These are phyloP conservation scores for Rasamsonia emersonii DNA, from an alignment of 2,329 filamentous ascomycete species.

Conservation along the genomic window DNA sequence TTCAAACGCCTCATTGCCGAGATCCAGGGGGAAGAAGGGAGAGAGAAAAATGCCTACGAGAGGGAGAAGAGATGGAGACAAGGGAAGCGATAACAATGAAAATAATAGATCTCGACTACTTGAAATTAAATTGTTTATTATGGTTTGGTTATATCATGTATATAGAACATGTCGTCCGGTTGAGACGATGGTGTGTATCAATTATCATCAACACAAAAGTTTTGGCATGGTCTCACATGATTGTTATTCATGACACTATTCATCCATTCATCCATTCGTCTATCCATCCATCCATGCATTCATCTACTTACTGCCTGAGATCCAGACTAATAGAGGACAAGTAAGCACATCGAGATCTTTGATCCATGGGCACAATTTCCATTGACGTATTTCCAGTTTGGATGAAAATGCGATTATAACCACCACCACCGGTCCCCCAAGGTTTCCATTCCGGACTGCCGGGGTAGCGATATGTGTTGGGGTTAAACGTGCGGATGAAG, in stretches of 20 bases:
- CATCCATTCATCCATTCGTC: too few relatives aligned
- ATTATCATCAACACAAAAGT: too few relatives aligned
- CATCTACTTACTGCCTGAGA: conserved; percentile 43
- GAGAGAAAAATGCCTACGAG: conserved; percentile 81
- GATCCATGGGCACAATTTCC: conserved; percentile 34
- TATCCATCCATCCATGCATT: too few relatives aligned
- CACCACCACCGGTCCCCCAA: conserved; percentile 26
- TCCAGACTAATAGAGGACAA: conserved; percentile 40
- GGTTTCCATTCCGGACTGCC: conserved; percentile 46
- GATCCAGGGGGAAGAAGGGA: conserved; percentile 89
- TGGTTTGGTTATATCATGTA: too few relatives aligned
- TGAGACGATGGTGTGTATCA: too few relatives aligned
- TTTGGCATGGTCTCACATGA: too few relatives aligned
- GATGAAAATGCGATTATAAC: conserved; percentile 34
- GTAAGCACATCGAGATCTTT: conserved; percentile 41
- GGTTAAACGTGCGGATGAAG: conserved; percentile 59
- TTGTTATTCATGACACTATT: too few relatives aligned
- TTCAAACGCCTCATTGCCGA: conserved; percentile 85
- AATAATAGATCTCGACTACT: too few relatives aligned
- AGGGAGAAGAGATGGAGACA: conserved; percentile 71
- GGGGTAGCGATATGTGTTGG: conserved; percentile 46
- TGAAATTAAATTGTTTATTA: conserved; percentile 1
- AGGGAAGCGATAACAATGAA: conserved; percentile 41
- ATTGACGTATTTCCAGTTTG: conserved; percentile 39
- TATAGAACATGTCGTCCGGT: too few relatives aligned